Conservation (phyloP, 768 basidiomycete species). For the Termitomyces sp. region DNA sequence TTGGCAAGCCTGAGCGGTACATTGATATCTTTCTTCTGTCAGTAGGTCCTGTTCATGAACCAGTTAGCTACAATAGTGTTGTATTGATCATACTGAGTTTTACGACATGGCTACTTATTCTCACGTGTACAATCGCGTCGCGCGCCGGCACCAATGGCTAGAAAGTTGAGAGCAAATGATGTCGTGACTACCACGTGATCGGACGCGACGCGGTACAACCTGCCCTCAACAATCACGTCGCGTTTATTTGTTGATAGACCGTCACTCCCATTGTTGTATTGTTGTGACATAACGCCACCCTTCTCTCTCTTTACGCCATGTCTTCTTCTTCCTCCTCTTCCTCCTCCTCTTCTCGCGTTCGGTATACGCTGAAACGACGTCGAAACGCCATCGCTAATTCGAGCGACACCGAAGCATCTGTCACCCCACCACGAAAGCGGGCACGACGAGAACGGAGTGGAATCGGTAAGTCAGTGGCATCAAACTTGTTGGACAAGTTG, state of each 20-base stretch:
- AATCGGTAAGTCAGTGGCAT: constrained; percentile 11
- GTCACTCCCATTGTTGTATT: constrained; percentile 2
- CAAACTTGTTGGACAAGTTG: neutral
- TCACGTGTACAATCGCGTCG: too few species aligned
- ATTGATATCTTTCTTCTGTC: neutral
- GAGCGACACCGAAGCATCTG: constrained; percentile 20
- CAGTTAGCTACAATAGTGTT: neutral
- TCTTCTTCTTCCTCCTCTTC: constrained; percentile 15
- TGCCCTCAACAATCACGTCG: constrained; percentile 18
- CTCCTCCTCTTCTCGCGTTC: constrained; percentile 8
- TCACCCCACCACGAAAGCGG: constrained; percentile 20
- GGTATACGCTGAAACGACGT: constrained; percentile 14
- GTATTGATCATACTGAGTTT: neutral
- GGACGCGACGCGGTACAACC: neutral
- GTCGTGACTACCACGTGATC: constrained; percentile 2
- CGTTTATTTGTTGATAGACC: constrained; percentile 16
- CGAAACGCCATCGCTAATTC: constrained; percentile 12
- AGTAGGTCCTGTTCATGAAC: neutral
- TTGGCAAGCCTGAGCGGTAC: neutral
- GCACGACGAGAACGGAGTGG: constrained; percentile 13
- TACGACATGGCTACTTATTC: too few species aligned
- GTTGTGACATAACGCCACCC: constrained; percentile 1
- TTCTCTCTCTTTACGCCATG: constrained; percentile 1
- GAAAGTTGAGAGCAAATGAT: too few species aligned
- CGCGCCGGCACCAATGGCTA: too few species aligned